Evolutionary conservation across 2,329 filamentous ascomycete genomes (phyloP).

Genomic region (Stromatinia cepivora): DNA sequence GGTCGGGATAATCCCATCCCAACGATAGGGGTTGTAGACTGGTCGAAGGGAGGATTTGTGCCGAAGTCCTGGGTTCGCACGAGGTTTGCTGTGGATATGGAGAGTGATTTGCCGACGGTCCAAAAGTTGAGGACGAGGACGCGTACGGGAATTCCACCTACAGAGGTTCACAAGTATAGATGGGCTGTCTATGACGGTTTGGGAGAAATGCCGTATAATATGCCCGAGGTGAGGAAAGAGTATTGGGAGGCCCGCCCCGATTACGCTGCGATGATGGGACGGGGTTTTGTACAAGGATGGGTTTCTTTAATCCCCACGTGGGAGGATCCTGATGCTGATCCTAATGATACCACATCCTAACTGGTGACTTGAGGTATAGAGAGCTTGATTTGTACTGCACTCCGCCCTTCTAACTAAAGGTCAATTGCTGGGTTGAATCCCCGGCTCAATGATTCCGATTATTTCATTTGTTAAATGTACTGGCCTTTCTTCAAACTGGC

Average conservation of each 20-base stretch:
- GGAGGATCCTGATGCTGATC: neutral
- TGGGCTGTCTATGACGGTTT: neutral
- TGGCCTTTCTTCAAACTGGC: neutral
- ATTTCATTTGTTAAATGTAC: neutral
- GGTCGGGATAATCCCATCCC: neutral
- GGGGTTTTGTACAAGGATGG: neutral
- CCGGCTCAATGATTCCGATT: neutral
- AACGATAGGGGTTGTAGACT: neutral
- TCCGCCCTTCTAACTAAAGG: neutral
- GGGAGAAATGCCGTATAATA: neutral
- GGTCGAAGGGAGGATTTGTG: neutral
- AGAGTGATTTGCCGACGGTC: accelerated
- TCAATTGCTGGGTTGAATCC: neutral
- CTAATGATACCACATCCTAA: no score
- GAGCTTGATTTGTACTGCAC: no score
- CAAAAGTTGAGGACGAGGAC: neutral
- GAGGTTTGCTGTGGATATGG: neutral
- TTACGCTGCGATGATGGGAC: accelerated
- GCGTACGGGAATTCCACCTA: accelerated
- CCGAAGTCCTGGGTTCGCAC: neutral
- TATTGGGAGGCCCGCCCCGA: neutral
- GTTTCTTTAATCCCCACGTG: accelerated
- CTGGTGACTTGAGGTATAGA: no score
- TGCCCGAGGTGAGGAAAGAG: neutral
- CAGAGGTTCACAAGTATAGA: neutral